Percentiles rank a stretch among this genome's conserved stretches.
phyloP scores from a whole-genome alignment of 2,329 filamentous ascomycete genomes.

The Fusarium sp. region DNA sequence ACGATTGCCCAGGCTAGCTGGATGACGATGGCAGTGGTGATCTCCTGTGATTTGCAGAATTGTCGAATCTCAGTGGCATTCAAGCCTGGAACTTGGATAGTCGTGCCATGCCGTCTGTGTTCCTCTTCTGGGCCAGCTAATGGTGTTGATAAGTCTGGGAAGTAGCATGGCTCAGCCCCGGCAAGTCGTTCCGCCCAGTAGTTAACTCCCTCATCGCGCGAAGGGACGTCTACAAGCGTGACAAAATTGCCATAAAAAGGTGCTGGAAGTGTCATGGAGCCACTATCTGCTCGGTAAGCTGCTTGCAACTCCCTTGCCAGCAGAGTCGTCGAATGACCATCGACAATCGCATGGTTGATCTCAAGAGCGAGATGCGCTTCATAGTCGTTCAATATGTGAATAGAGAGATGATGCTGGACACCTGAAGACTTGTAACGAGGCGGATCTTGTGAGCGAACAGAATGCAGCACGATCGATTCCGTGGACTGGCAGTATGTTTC shows the following conservation, averaged over 20 bases:
- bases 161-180: conserved; percentile 5
- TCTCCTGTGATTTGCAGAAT: conserved; percentile 4
- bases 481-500: neutral
- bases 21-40: conserved; percentile 4
- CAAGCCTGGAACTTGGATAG: neutral
- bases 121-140: neutral
- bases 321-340: neutral
- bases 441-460: neutral
- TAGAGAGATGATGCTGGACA: conserved; percentile 1
- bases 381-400: neutral
- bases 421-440: neutral
- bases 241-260: neutral
- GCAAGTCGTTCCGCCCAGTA: neutral
- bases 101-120: neutral
- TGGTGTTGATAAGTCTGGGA: conserved; percentile 4
- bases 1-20: conserved; percentile 8
- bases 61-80: neutral
- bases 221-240: neutral
- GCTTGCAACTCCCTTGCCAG: neutral
- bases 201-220: neutral
- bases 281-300: neutral
- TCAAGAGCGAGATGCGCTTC: neutral
- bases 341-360: conserved; percentile 11
- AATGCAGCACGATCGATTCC: neutral
- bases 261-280: neutral